These are phyloP conservation scores for Thraustochytrium sp. DNA, from an alignment of 352 stramenopile genomes.

Conservation along the genomic window DNA sequence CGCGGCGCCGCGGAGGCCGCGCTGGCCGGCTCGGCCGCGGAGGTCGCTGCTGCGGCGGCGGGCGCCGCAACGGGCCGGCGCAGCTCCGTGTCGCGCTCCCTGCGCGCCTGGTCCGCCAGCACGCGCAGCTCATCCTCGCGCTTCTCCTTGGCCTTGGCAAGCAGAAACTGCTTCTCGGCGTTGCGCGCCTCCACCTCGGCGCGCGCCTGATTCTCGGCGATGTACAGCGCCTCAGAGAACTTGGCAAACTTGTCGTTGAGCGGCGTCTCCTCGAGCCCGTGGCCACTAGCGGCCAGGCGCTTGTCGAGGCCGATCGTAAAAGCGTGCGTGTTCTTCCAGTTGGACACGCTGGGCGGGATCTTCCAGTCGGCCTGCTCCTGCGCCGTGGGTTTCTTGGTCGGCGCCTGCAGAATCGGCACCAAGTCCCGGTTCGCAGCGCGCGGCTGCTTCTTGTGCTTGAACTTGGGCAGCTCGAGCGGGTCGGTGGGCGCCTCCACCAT, in stretches of 20 bases:
- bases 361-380: constrained; percentile 94
- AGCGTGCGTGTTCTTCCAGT: constrained; percentile 98
- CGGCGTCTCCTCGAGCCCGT: constrained; percentile 79
- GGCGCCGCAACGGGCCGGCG: background rate
- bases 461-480: constrained; percentile 98
- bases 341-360: constrained; percentile 97
- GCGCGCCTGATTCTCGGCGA: constrained; percentile 90
- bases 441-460: constrained; percentile 96
- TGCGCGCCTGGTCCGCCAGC: constrained; percentile 80
- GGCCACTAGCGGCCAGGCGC: constrained; percentile 92
- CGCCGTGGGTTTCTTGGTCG: constrained; percentile 79
- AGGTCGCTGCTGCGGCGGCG: background rate
- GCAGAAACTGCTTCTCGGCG: constrained; percentile 63
- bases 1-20: background rate
- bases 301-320: constrained; percentile 99
- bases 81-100: constrained; percentile 74
- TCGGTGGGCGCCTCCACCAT: constrained; percentile 97
- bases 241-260: constrained; percentile 98
- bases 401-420: constrained; percentile 85
- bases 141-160: constrained; percentile 82
- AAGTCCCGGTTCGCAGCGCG: constrained; percentile 68
- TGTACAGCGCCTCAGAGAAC: constrained; percentile 91
- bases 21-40: background rate
- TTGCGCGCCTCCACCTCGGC: constrained; percentile 93
- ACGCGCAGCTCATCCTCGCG: constrained; percentile 92